A percentile compares a stretch with the other conserved stretches of the same genome.
Evolutionary conservation across 2,329 filamentous ascomycete species (phyloP).

Genomic region (Neofusicoccum laricinum): DNA sequence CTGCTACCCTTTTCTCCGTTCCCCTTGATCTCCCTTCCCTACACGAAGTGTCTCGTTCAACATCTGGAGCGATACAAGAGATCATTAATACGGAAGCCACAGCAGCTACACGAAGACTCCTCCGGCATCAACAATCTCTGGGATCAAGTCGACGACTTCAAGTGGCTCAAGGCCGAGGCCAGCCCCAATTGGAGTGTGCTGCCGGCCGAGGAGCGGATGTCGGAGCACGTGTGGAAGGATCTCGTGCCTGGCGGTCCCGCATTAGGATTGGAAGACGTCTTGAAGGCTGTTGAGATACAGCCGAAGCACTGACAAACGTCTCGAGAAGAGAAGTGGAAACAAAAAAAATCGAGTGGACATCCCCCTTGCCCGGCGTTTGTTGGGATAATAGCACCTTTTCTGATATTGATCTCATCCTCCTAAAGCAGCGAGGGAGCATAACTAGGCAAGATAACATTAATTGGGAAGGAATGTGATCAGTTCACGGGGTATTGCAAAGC

Average conservation of each 20-base stretch:
- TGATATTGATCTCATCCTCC: background rate
- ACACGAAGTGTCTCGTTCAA: too few relatives aligned
- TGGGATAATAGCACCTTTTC: background rate
- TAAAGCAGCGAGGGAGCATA: background rate
- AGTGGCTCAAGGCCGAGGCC: slow-evolving; percentile 83
- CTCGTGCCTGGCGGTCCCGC: slow-evolving; percentile 63
- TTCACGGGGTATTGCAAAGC: too few relatives aligned
- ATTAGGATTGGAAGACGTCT: slow-evolving; percentile 62
- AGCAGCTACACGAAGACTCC: slow-evolving; percentile 17
- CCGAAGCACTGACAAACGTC: background rate
- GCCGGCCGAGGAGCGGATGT: slow-evolving; percentile 56
- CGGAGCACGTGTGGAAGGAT: slow-evolving; percentile 65
- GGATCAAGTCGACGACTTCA: slow-evolving; percentile 94
- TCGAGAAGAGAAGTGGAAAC: background rate
- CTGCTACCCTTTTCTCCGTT: background rate
- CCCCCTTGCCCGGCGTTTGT: background rate
- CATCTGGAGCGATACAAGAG: too few relatives aligned
- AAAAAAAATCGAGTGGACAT: background rate
- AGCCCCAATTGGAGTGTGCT: slow-evolving; percentile 87
- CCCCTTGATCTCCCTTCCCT: background rate
- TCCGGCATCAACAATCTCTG: slow-evolving; percentile 60
- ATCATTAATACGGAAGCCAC: too few relatives aligned
- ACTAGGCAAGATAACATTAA: background rate
- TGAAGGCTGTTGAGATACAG: slow-evolving; percentile 42
- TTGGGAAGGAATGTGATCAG: too few relatives aligned